These are phyloP conservation scores for Elsinoe batatas DNA, from an alignment of 2,329 filamentous ascomycete species.

Conservation along the genomic window DNA sequence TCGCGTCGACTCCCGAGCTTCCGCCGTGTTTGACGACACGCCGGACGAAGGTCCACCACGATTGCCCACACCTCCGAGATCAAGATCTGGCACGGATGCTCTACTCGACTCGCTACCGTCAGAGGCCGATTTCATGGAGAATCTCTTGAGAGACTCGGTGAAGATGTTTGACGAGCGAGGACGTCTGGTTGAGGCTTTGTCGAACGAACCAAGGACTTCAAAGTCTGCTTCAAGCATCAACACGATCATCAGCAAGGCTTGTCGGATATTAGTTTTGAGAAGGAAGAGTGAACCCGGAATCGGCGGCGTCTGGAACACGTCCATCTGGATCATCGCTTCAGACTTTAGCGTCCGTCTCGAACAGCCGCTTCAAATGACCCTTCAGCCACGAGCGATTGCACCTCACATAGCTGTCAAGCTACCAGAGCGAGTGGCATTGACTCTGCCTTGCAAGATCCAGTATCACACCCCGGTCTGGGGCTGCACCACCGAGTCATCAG, in stretches of 20 bases:
- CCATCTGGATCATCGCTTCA: conserved; percentile 37
- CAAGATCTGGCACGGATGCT: neutral
- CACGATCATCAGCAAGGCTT: conserved; percentile 19
- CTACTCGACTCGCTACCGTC: neutral
- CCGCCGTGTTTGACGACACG: neutral
- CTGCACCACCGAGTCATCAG: conserved; percentile 24
- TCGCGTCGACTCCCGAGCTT: neutral
- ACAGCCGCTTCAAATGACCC: conserved; percentile 30
- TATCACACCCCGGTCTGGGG: conserved; percentile 33
- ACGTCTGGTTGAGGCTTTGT: conserved; percentile 27
- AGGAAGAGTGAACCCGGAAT: conserved; percentile 31
- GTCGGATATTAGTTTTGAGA: conserved; percentile 34
- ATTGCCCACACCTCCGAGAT: neutral
- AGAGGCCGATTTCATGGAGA: conserved; percentile 28
- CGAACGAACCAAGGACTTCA: neutral
- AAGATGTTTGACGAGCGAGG: conserved; percentile 37
- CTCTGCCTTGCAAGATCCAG: conserved; percentile 29
- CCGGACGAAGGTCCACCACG: neutral
- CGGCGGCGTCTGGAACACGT: conserved; percentile 31
- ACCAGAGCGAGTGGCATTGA: conserved; percentile 34
- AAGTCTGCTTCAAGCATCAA: neutral
- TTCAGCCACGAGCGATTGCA: neutral
- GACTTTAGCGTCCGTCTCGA: conserved; percentile 35
- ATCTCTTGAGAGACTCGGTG: conserved; percentile 35
- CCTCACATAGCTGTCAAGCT: conserved; percentile 7